Percentiles rank a stretch among this genome's conserved stretches.
Evolutionary conservation across 1,139 yeast species (phyloP).

Genomic region (Suhomyces bolitotheri): DNA sequence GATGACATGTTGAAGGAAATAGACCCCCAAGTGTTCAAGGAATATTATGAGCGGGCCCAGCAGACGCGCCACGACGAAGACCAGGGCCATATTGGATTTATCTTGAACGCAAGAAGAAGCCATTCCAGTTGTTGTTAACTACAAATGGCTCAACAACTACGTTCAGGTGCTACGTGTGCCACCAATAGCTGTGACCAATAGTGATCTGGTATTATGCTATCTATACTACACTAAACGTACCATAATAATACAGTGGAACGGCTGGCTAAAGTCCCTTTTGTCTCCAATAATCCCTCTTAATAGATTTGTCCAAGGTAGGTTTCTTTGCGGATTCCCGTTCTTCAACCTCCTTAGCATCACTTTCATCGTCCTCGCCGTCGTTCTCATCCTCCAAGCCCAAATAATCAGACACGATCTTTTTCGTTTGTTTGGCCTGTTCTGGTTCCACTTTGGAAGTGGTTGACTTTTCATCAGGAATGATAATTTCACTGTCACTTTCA

Average conservation of each 20-base stretch:
- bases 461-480: conserved; percentile 7
- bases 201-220: too few relatives aligned
- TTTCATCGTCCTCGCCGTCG: conserved; percentile 16
- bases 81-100: conserved; percentile 3
- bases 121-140: conserved; percentile 5
- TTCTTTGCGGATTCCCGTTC: conserved; percentile 16
- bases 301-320: conserved; percentile 34
- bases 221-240: conserved; percentile 3
- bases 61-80: not conserved
- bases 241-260: conserved; percentile 9
- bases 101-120: conserved; percentile 3
- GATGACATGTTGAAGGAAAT: conserved; percentile 45
- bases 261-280: conserved; percentile 44
- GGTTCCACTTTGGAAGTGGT: conserved; percentile 3
- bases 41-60: conserved; percentile 6
- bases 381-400: conserved; percentile 27
- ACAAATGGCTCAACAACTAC: too few relatives aligned
- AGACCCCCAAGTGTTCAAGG: conserved; percentile 27
- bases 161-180: too few relatives aligned
- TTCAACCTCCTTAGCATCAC: conserved; percentile 17
- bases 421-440: conserved; percentile 15
- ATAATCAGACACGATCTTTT: conserved; percentile 28
- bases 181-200: too few relatives aligned
- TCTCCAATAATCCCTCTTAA: conserved; percentile 44
- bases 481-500: conserved; percentile 36